phyloP scores from a whole-genome alignment of 306 rosid species.

The Begonia fuchsioides region DNA sequence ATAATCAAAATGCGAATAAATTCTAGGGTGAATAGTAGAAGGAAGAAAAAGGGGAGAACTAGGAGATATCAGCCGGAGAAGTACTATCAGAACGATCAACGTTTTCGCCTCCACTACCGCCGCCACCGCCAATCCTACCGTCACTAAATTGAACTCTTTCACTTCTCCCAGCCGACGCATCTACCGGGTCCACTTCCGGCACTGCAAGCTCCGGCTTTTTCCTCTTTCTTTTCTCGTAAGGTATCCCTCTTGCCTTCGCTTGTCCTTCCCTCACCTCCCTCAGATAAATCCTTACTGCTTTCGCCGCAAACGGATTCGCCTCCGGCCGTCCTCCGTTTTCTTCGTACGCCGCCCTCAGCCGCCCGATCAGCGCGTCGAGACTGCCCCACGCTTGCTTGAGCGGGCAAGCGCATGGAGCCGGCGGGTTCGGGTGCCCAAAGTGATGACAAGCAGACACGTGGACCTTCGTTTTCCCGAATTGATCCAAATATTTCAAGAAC shows the following conservation, averaged over 20 bases:
- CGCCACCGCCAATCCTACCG: neutral
- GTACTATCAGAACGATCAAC: neutral
- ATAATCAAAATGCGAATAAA: too few relatives aligned
- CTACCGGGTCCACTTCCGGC: neutral
- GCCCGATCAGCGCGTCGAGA: constrained; percentile 4
- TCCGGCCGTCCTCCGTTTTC: constrained; percentile 5
- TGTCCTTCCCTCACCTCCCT: constrained; percentile 4
- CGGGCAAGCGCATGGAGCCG: constrained; percentile 1
- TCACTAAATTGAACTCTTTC: neutral
- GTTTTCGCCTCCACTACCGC: neutral
- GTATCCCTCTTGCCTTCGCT: constrained; percentile 4
- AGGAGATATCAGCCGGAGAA: neutral
- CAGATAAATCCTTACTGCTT: constrained; percentile 4
- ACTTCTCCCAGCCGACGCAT: neutral
- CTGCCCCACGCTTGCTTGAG: constrained; percentile 4
- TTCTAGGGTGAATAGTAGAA: neutral
- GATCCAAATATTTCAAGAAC: constrained; percentile 1
- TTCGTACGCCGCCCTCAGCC: constrained; percentile 1
- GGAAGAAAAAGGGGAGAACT: neutral
- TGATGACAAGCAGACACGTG: neutral
- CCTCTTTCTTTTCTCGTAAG: constrained; percentile 1
- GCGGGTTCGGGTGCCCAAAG: constrained; percentile 3
- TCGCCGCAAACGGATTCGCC: neutral
- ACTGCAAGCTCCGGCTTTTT: neutral
- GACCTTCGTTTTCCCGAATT: constrained; percentile 4